Evolutionary conservation across 345 rosid species (phyloP).

Genomic region (Brassica carinata): DNA sequence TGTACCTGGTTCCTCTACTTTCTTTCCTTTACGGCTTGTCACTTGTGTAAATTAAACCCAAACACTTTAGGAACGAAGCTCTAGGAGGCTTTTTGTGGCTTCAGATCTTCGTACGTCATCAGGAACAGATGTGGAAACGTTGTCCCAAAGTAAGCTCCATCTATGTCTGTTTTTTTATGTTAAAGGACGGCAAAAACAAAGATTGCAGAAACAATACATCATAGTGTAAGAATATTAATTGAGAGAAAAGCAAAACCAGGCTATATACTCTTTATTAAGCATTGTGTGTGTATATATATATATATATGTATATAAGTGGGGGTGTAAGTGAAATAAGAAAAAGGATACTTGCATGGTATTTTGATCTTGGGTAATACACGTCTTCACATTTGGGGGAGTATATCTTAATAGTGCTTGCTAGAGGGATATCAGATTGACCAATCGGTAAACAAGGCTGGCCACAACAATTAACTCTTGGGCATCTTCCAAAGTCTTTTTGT

Average conservation of each 20-base stretch:
- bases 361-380: slow-evolving; percentile 90
- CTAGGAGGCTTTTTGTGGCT: slow-evolving; percentile 81
- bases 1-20: neutral
- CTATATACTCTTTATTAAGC: neutral
- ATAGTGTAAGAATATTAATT: neutral
- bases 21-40: slow-evolving; percentile 52
- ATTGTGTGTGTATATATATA: too few relatives aligned
- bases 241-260: slow-evolving; percentile 1
- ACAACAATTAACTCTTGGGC: slow-evolving; percentile 96
- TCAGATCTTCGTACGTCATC: slow-evolving; percentile 87
- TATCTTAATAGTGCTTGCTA: slow-evolving; percentile 91
- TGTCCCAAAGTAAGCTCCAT: slow-evolving; percentile 96
- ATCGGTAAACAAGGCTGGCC: slow-evolving; percentile 99
- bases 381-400: slow-evolving; percentile 97
- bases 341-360: slow-evolving; percentile 99
- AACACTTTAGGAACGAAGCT: slow-evolving; percentile 88
- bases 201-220: neutral
- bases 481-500: slow-evolving; percentile 93
- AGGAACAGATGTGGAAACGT: slow-evolving; percentile 93
- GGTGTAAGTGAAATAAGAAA: neutral
- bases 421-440: slow-evolving; percentile 96
- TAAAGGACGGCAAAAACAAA: slow-evolving; percentile 46
- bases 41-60: slow-evolving; percentile 35
- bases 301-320: neutral
- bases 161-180: slow-evolving; percentile 77